phyloP scores from a whole-genome alignment of 768 basidiomycete species.

The Boletus coccyginus region DNA sequence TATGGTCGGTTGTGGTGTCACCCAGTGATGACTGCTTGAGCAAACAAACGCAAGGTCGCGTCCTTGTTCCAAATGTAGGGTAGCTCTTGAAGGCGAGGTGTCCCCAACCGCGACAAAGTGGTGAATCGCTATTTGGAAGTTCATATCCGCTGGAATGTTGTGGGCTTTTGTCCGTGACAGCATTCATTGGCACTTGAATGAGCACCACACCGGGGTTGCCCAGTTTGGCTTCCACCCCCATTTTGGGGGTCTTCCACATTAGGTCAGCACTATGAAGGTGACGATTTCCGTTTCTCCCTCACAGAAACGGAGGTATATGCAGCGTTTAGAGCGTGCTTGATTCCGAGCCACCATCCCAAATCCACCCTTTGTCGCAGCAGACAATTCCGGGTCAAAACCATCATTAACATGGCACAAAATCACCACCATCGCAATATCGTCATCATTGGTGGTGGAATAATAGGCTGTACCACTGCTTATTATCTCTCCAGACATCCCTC shows the following conservation, averaged over 20 bases:
- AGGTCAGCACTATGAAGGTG: not conserved
- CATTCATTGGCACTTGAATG: not conserved
- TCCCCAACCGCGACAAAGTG: slow-evolving; percentile 13
- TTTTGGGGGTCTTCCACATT: slow-evolving; percentile 1
- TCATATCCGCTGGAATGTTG: not conserved
- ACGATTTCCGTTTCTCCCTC: not conserved
- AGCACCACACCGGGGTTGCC: not conserved
- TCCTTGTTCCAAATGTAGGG: slow-evolving; percentile 15
- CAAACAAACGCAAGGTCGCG: slow-evolving; percentile 19
- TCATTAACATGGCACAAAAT: slow-evolving; percentile 14
- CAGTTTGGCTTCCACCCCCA: not conserved
- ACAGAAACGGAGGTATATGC: not conserved
- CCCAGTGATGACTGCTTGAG: slow-evolving; percentile 17
- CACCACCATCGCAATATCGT: slow-evolving; percentile 45
- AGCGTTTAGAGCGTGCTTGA: not conserved
- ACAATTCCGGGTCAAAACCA: not conserved
- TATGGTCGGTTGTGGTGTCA: slow-evolving; percentile 10
- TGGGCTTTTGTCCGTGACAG: not conserved
- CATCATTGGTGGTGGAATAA: slow-evolving; percentile 84
- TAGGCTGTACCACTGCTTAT: slow-evolving; percentile 82
- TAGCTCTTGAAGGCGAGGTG: not conserved
- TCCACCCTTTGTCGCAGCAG: not conserved
- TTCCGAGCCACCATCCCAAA: not conserved
- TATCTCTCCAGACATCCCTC: slow-evolving; percentile 63
- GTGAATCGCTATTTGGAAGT: slow-evolving; percentile 18